Evolutionary conservation across 176 grass and related monocot species (phyloP), one percentile per base, ranked within the genome.

Genomic region (Rhynchospora pubera): DNA sequence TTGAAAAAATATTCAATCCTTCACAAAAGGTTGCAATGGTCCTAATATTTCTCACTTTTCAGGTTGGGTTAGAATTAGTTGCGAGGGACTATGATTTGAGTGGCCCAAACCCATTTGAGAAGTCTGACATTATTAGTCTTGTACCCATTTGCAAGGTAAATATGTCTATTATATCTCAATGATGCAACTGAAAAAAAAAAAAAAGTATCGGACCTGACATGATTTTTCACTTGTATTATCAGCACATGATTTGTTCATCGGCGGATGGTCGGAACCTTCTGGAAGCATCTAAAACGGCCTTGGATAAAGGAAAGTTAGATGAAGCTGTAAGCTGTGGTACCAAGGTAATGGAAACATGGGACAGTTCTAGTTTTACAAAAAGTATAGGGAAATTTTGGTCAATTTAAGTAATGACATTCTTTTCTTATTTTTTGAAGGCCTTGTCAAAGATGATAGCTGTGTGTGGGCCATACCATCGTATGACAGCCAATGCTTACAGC

Each of bases 241-340:
- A 99, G 97, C 93, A 99, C 90, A 88, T 96, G 47, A 79, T 89
- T 74, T 93, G 89, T 83, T 91, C 89, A 62, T 93, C 97, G 61
- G 90, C 90, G 48, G 97, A 99, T 89, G 91, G 93, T 61, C 84
- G 91, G 48, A 99, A 99, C 80, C 94, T 99, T 84, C 83, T 99
- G 66, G 97, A 99, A 83, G 94, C 91, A 81, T 99, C 97, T 24
- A 99, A 99, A 82, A 90, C 89, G 59, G 97, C 97, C 73, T 87
- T 99, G 87, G 97, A 99, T 82, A 99, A 99, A 93, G 97, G 97
- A 89, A 96, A 99, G 52, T 84, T 99, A 78, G 97, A 99, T 62
- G 93, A 95, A 86, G 97, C 93, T 78, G 89, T 99, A 62, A 93
- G 83, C 77, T 93, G 87, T 63, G 97, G 97, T 81, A 91, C 87